Percentiles rank a stretch among this genome's conserved stretches.
These are phyloP conservation scores for Xerocomellus intermedius DNA, from an alignment of 768 basidiomycete genomes.

Conservation along the genomic window DNA sequence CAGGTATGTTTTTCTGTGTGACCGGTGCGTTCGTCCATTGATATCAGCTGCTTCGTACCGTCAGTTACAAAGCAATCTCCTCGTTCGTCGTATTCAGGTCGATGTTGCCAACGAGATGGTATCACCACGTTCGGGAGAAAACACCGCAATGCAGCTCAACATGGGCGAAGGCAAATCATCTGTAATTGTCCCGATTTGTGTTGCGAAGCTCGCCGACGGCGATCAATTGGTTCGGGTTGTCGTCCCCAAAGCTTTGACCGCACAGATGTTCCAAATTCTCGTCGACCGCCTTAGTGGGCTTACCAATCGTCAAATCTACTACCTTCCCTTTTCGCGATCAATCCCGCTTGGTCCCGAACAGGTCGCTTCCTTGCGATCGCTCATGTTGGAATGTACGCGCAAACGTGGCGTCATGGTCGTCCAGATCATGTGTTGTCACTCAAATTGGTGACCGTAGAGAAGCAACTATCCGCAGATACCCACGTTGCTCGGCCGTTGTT, in stretches of 20 bases:
- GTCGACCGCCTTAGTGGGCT: constrained; percentile 42
- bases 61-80: constrained; percentile 44
- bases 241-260: constrained; percentile 42
- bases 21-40: not conserved
- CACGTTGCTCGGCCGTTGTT: constrained; percentile 7
- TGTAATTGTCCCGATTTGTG: constrained; percentile 45
- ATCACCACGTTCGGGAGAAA: constrained; percentile 31
- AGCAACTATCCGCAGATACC: constrained; percentile 9
- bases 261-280: constrained; percentile 48
- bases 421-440: constrained; percentile 31
- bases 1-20: constrained; percentile 29
- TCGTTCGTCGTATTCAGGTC: constrained; percentile 40
- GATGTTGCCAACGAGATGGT: constrained; percentile 46
- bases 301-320: constrained; percentile 43
- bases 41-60: not conserved
- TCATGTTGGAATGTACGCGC: constrained; percentile 37
- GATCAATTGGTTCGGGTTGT: constrained; percentile 44
- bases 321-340: constrained; percentile 46
- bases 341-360: constrained; percentile 16
- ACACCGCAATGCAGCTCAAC: constrained; percentile 40
- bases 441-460: constrained; percentile 42
- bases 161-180: constrained; percentile 37
- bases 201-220: constrained; percentile 41
- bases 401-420: constrained; percentile 41
- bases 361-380: constrained; percentile 20